Percentiles rank a stretch among this genome's conserved stretches.
Conservation (phyloP, 345 rosid species). For the Cochlearia excelsa region DNA sequence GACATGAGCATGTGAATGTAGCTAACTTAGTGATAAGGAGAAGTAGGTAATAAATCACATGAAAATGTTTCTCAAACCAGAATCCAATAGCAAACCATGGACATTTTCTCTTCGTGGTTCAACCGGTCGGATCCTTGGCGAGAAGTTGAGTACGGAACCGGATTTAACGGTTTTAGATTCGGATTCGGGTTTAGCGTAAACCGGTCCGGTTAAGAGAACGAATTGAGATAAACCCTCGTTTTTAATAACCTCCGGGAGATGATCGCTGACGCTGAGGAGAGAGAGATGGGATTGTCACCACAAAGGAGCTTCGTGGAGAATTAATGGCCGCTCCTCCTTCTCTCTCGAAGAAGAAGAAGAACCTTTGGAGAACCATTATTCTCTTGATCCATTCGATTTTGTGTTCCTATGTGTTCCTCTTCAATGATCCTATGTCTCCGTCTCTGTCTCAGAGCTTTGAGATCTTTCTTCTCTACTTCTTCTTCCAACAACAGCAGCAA, state of each 20-base stretch:
- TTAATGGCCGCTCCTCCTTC: slow-evolving; percentile 36
- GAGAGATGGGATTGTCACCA: slow-evolving; percentile 24
- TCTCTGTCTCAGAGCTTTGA: slow-evolving; percentile 52
- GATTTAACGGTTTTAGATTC: neutral
- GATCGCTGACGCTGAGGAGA: slow-evolving; percentile 34
- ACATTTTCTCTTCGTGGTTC: no score
- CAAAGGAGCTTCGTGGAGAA: slow-evolving; percentile 33
- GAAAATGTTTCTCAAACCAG: no score
- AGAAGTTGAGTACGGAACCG: neutral
- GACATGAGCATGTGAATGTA: no score
- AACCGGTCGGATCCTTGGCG: neutral
- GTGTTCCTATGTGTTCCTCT: slow-evolving; percentile 36
- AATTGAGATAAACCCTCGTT: slow-evolving; percentile 32
- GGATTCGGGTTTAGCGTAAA: neutral
- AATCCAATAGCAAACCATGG: no score
- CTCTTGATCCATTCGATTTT: slow-evolving; percentile 24
- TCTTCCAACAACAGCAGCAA: slow-evolving; percentile 17
- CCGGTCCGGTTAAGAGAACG: slow-evolving; percentile 16
- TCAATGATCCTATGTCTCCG: slow-evolving; percentile 63
- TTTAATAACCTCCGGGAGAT: slow-evolving; percentile 33
- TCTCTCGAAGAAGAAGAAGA: slow-evolving; percentile 18
- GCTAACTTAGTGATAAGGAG: no score
- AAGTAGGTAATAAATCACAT: no score
- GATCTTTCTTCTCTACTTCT: slow-evolving; percentile 42
- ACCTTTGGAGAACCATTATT: neutral